Percentiles rank a stretch among this genome's conserved stretches.
phyloP scores from a whole-genome alignment of 2,329 filamentous ascomycete genomes.

The Penicillium sp. region DNA sequence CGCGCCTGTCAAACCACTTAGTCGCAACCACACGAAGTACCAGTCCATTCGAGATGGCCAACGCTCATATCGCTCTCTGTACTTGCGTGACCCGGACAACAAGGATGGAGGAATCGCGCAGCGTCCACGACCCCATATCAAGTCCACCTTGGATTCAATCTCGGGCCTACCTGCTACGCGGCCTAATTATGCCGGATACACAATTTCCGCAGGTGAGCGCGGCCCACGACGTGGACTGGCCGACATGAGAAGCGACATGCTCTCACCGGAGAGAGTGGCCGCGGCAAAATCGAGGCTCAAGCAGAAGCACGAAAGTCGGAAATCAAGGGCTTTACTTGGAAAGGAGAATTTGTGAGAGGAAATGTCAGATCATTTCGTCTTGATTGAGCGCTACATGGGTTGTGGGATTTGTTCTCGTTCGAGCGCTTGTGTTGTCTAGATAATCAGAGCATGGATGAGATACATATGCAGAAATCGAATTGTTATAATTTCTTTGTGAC shows the following conservation, averaged over 20 bases:
- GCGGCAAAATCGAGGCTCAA: constrained; percentile 37
- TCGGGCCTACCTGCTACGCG: constrained; percentile 19
- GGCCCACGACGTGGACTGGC: constrained; percentile 20
- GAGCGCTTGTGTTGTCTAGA: background rate
- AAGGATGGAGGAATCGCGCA: constrained; percentile 14
- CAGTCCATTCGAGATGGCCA: constrained; percentile 21
- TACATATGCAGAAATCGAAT: background rate
- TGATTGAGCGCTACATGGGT: background rate
- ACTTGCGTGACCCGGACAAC: constrained; percentile 19
- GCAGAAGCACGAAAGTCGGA: constrained; percentile 27
- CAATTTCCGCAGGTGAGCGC: constrained; percentile 22
- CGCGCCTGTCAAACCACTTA: constrained; percentile 22
- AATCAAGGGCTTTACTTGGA: constrained; percentile 24
- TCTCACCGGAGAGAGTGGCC: constrained; percentile 34
- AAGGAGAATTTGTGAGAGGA: constrained; percentile 31
- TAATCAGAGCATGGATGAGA: background rate
- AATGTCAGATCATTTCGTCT: background rate
- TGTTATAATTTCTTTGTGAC: background rate
- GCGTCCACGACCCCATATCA: constrained; percentile 24
- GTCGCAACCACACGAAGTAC: constrained; percentile 21
- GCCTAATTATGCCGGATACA: constrained; percentile 15
- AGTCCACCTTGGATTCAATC: constrained; percentile 31
- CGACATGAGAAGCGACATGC: constrained; percentile 22
- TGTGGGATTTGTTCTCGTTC: background rate
- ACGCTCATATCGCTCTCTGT: constrained; percentile 27